Conservation (phyloP, 2,329 filamentous ascomycete genomes). For the Didymella glomerata region DNA sequence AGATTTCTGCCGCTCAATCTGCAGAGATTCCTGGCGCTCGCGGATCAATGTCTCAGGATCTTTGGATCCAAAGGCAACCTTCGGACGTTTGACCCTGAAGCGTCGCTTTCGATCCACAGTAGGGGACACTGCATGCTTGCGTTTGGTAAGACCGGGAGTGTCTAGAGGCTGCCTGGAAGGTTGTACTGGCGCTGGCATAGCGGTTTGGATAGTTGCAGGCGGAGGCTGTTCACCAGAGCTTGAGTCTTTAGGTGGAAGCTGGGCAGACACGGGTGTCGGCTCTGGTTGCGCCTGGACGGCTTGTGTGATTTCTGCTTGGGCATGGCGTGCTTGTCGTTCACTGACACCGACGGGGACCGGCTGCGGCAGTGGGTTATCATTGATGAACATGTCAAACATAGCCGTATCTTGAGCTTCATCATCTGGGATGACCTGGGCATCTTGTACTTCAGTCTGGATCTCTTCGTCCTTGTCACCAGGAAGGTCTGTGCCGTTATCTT, state of each 20-base stretch:
- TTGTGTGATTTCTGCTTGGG: neutral
- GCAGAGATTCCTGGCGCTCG: neutral
- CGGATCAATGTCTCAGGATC: neutral
- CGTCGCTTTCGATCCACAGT: constrained; percentile 25
- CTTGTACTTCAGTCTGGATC: neutral
- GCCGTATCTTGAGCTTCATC: neutral
- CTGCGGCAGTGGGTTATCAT: neutral
- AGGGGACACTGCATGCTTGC: constrained; percentile 35
- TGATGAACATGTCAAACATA: neutral
- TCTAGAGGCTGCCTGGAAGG: neutral
- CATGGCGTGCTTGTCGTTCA: neutral
- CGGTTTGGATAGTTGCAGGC: neutral
- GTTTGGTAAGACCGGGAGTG: constrained; percentile 28
- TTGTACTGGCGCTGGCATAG: neutral
- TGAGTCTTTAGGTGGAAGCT: constrained; percentile 18
- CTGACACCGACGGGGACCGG: neutral
- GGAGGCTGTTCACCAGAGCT: constrained; percentile 18
- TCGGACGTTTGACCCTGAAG: constrained; percentile 35
- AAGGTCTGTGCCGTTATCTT: neutral
- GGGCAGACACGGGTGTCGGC: constrained; percentile 24
- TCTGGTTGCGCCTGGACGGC: constrained; percentile 10
- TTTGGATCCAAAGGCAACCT: constrained; percentile 20
- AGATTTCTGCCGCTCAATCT: constrained; percentile 23
- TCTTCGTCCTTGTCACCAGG: neutral
- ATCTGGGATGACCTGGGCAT: neutral